Evolutionary conservation across 1,284 basidiomycete species (phyloP), one percentile per base, ranked within the genome.

Genomic region (Schizopora paradoxa): DNA sequence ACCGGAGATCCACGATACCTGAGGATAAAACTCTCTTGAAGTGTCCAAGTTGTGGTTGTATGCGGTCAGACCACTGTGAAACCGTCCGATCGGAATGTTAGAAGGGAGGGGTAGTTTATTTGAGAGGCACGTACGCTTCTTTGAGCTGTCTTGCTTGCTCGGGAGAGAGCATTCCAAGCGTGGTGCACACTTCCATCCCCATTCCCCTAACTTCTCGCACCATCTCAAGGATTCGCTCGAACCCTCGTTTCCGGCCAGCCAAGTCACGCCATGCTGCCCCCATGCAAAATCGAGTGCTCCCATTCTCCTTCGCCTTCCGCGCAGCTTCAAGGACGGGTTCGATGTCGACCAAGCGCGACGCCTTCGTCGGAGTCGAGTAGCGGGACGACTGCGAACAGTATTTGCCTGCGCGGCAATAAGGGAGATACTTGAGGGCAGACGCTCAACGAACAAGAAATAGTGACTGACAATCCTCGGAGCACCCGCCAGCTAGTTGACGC

Each of bases 21-120:
- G 74, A 29, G 93, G 93, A 64, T 98, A 98, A 67, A 89, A 96
- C 67, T 99, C 95, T 54, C 95, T 77, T 32, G 93, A 97, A 1
- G 95, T 99, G 67, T 99, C 95, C 48, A 99, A 79, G 66, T 99
- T 99, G 67, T 99, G 95, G 66, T 98, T 99, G 71, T 99, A 98
- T 1, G 95, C 95, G 34, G 93, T 97, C 58, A 98, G 67, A 33
- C 95, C 95, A 34, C 85, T 88, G 56, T 27, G 38, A 45, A 37
- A 33, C 48, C 18, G 11, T 26, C 41, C 31, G 40, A 34, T 29
- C 46, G 37, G 34, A 5, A 35, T 25, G 39, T 35, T 8, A 26
- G 2, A 38, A 32, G 38, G 37, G 43, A 52, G 44, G 49, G 33
- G 1, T 27, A 47, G 28, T 21, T 51, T 41, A 23, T 13, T n/a